Conservation (phyloP, 2,329 filamentous ascomycete genomes). For the Septoria petroselini region DNA sequence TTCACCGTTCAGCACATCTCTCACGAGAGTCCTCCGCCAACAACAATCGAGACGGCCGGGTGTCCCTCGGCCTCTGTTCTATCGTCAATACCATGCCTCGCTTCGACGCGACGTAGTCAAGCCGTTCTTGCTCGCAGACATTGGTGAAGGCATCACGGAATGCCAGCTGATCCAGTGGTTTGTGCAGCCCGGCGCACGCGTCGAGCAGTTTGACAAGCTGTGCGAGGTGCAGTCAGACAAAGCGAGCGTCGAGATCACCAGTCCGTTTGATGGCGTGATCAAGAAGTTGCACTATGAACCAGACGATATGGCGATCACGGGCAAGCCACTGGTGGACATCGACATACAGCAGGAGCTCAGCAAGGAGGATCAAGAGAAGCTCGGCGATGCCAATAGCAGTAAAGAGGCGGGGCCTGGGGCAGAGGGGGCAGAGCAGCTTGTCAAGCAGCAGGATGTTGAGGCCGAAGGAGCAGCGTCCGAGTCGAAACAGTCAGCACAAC, state of each 20-base stretch:
- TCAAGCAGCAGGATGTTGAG: slow-evolving; percentile 22
- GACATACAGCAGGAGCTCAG: slow-evolving; percentile 79
- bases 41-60: slow-evolving; percentile 14
- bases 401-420: slow-evolving; percentile 22
- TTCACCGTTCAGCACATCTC: slow-evolving; percentile 8
- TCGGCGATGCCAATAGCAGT: slow-evolving; percentile 34
- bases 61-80: slow-evolving; percentile 23
- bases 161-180: slow-evolving; percentile 99
- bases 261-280: slow-evolving; percentile 88
- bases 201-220: slow-evolving; percentile 96
- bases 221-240: slow-evolving; percentile 99
- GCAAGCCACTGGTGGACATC: slow-evolving; percentile 88
- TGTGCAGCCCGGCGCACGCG: slow-evolving; percentile 87
- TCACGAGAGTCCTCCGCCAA: slow-evolving; percentile 11
- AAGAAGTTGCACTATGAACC: slow-evolving; percentile 95
- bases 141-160: slow-evolving; percentile 93
- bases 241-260: slow-evolving; percentile 76
- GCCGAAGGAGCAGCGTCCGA: slow-evolving; percentile 15
- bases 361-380: slow-evolving; percentile 54
- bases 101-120: slow-evolving; percentile 55
- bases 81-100: slow-evolving; percentile 33
- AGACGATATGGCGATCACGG: slow-evolving; percentile 93
- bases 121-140: slow-evolving; percentile 78
- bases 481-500: neutral
- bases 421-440: slow-evolving; percentile 15